Evolutionary conservation across 2,329 filamentous ascomycete species (phyloP).

Genomic region (Colletotrichum kahawae): DNA sequence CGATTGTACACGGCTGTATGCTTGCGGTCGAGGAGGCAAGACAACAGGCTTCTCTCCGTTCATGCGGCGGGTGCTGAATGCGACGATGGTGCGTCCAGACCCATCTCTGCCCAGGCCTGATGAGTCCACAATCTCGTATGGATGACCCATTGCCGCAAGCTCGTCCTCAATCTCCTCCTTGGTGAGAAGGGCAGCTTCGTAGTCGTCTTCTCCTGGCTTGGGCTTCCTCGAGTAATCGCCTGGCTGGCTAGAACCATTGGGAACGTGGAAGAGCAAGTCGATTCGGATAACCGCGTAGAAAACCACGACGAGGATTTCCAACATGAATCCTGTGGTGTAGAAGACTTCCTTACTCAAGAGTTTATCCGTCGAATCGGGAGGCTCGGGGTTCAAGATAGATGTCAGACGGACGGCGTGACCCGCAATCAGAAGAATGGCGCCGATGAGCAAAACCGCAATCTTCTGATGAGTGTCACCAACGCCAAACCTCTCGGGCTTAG

Average conservation of each 20-base stretch:
- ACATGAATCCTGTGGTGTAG: conserved; percentile 37
- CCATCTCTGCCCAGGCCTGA: conserved; percentile 8
- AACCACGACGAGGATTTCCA: conserved; percentile 33
- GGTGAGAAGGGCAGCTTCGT: conserved; percentile 13
- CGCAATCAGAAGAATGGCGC: conserved; percentile 19
- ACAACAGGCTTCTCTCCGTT: neutral
- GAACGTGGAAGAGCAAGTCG: conserved; percentile 34
- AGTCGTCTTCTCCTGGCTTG: conserved; percentile 45
- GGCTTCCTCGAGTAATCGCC: conserved; percentile 43
- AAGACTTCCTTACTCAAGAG: conserved; percentile 37
- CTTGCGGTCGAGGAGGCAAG: neutral
- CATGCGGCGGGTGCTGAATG: conserved; percentile 12
- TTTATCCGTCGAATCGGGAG: conserved; percentile 24
- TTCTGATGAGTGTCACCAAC: conserved; percentile 33
- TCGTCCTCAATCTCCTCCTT: conserved; percentile 15
- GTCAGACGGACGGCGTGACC: conserved; percentile 29
- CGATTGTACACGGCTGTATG: conserved; percentile 6
- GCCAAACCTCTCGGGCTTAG: conserved; percentile 36
- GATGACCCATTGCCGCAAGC: neutral
- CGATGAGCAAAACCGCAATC: conserved; percentile 30
- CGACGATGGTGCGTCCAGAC: conserved; percentile 11
- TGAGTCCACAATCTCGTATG: conserved; percentile 16
- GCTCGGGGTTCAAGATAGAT: conserved; percentile 26
- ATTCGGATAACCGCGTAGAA: conserved; percentile 32
- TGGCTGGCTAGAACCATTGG: conserved; percentile 29